Conservation (phyloP, 2,329 filamentous ascomycete genomes). For the Calonectria pseudoturangicola region DNA sequence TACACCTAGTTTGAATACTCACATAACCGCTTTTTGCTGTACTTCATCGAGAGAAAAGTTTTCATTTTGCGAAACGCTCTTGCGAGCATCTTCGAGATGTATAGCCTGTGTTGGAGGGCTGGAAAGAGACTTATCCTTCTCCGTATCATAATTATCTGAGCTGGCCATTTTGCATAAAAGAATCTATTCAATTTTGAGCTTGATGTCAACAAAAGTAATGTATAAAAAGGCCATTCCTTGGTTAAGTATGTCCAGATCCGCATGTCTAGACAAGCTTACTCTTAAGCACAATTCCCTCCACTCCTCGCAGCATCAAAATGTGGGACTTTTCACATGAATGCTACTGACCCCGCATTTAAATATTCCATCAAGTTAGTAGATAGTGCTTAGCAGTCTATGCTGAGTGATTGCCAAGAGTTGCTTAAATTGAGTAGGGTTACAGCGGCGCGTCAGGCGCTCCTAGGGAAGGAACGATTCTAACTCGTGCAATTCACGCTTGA, state of each 20-base stretch:
- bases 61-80: neutral
- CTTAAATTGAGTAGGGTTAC: conserved; percentile 1
- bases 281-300: neutral
- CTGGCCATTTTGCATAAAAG: neutral
- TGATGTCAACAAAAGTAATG: neutral
- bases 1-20: neutral
- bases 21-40: conserved; percentile 11
- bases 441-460: neutral
- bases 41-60: neutral
- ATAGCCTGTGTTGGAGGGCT: neutral
- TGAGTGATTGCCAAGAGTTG: neutral
- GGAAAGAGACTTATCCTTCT: neutral
- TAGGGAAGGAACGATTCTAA: neutral
- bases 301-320: neutral
- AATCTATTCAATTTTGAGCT: neutral
- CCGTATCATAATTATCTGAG: neutral
- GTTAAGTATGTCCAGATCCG: neutral
- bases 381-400: neutral
- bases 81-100: conserved; percentile 6
- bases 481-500: neutral
- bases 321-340: conserved; percentile 1
- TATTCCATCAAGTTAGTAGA: neutral
- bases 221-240: neutral
- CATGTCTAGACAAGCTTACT: neutral
- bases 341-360: conserved; percentile 6